Evolutionary conservation across 2,329 filamentous ascomycete species (phyloP).

Genomic region (Cyphellophora europaea): DNA sequence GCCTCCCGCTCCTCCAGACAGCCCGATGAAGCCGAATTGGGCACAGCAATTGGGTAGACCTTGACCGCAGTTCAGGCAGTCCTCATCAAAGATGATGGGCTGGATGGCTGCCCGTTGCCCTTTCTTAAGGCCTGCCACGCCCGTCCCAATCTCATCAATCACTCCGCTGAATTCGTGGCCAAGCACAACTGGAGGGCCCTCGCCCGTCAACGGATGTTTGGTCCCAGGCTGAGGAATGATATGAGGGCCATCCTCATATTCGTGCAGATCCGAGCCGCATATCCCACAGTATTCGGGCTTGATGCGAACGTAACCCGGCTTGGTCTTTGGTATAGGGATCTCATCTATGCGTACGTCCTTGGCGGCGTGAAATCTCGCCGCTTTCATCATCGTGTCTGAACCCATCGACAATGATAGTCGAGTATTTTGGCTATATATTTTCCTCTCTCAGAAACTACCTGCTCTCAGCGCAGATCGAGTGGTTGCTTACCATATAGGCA

Average conservation of each 20-base stretch:
- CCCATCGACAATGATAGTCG: too few species aligned
- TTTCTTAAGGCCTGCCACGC: background rate
- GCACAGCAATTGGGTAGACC: conserved; percentile 3
- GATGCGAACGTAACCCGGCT: conserved; percentile 8
- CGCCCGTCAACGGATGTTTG: conserved; percentile 43
- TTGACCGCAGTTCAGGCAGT: conserved; percentile 1
- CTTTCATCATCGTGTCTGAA: conserved; percentile 24
- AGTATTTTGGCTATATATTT: conserved; percentile 1
- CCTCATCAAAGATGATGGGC: conserved; percentile 1
- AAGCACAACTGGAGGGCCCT: conserved; percentile 40
- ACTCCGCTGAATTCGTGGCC: conserved; percentile 44
- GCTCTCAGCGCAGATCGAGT: too few species aligned
- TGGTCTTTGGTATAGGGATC: background rate
- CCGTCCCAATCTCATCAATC: conserved; percentile 22
- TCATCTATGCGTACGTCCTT: conserved; percentile 26
- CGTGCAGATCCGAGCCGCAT: conserved; percentile 28
- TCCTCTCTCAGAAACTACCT: too few species aligned
- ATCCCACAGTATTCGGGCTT: conserved; percentile 17
- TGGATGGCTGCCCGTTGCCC: conserved; percentile 3
- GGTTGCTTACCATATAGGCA: too few species aligned
- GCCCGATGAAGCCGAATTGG: conserved; percentile 2
- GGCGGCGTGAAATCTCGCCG: conserved; percentile 27
- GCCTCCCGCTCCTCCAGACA: conserved; percentile 5
- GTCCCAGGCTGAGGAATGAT: conserved; percentile 34
- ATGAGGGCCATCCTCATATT: conserved; percentile 34